Base-by-base conservation (phyloP, 129 eudicot species). In the Escallonia rubra region DNA sequence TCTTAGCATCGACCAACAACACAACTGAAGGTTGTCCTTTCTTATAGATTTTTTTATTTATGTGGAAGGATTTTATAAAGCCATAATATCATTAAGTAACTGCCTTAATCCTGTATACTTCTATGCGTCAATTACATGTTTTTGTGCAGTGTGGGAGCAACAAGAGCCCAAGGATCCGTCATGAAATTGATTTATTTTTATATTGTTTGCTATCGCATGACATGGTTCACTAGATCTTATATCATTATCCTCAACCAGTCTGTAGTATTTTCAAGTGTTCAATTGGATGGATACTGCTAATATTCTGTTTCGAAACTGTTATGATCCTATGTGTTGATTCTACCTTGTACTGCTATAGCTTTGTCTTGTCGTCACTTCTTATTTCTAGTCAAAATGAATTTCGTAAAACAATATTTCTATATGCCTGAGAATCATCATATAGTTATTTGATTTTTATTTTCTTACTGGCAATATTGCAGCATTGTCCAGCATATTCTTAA, bases 21-120 rank as follows among this genome's bases (percentile, higher is more conserved):
- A 55, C 82, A 65, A 49, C 79, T 80, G 88, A 78, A 85, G 97
- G 99, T 94, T 75, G 46, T 80, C 73, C 10, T 53, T 41, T 5
- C 14, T 60, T 39, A 3, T 57, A 39, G 12, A 8, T 2, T 10
- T 61, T 15, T 10, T 41, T 60, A 3, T 16, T 40, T 41, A 39
- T 40, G 43, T 38, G 42, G 38, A 58, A 9, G 62, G 12, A 58
- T 39, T 23, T 23, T 58, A 58, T 2, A 12, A 5, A 57, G 38
- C 49, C 51, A n/a, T 10, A 23, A 23, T 23, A 23, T 1, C 34
- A 23, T 23, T 23, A 23, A 23, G 34, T 23, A 23, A 23, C 34
- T 23, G 34, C 34, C 34, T 23, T 23, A 23, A 23, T 23, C 34
- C 1, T 23, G 34, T 23, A 23, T 23, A 23, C 34, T 23, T 23